phyloP scores from a whole-genome alignment of 768 basidiomycete species.

The Lanmaoa rubissima region DNA sequence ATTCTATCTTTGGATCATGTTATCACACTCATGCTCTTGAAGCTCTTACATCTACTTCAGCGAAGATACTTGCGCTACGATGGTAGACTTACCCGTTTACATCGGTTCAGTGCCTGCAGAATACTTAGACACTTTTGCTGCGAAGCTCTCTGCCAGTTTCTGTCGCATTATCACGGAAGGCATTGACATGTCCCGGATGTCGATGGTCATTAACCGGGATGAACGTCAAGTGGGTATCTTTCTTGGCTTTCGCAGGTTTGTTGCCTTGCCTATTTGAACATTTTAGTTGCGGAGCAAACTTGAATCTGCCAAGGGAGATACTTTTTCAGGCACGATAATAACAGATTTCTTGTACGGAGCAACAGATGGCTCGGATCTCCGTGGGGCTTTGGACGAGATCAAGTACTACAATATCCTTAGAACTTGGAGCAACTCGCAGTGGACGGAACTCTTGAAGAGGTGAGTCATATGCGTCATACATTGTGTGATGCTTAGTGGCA shows the following conservation, averaged over 20 bases:
- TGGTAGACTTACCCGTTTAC: slow-evolving; percentile 72
- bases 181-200: slow-evolving; percentile 89
- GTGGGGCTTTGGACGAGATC: slow-evolving; percentile 73
- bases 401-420: slow-evolving; percentile 65
- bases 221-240: slow-evolving; percentile 67
- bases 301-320: slow-evolving; percentile 80
- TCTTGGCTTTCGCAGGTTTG: background rate
- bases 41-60: slow-evolving; percentile 87
- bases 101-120: slow-evolving; percentile 83
- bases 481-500: slow-evolving; percentile 8
- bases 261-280: slow-evolving; percentile 1
- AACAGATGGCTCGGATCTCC: slow-evolving; percentile 76
- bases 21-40: slow-evolving; percentile 12
- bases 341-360: slow-evolving; percentile 85
- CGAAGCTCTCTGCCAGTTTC: slow-evolving; percentile 66
- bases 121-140: slow-evolving; percentile 69
- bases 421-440: slow-evolving; percentile 71
- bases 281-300: slow-evolving; percentile 75
- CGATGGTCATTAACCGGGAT: slow-evolving; percentile 80
- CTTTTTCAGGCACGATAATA: slow-evolving; percentile 73
- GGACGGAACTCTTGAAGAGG: slow-evolving; percentile 76
- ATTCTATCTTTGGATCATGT: background rate
- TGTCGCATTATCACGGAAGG: slow-evolving; percentile 67
- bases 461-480: slow-evolving; percentile 35
- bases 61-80: slow-evolving; percentile 70